These are phyloP conservation scores for Xylaria venustula DNA, from an alignment of 495 filamentous ascomycete genomes.

Conservation along the genomic window DNA sequence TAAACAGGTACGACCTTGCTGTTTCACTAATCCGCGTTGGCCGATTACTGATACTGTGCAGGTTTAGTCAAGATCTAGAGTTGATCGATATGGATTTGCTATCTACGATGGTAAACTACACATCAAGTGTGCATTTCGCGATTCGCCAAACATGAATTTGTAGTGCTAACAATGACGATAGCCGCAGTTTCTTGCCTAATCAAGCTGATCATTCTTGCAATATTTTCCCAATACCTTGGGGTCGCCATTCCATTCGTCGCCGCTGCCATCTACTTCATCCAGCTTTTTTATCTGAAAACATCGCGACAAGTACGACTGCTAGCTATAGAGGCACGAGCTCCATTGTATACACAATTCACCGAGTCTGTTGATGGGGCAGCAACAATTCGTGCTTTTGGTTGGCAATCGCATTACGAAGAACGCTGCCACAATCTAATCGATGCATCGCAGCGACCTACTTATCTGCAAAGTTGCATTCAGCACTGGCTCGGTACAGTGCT, in stretches of 20 bases:
- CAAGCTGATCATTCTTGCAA: constrained; percentile 19
- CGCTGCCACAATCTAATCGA: constrained; percentile 40
- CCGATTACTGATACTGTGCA: too few species aligned
- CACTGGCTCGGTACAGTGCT: constrained; percentile 42
- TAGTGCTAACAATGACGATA: too few species aligned
- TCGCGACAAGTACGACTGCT: constrained; percentile 55
- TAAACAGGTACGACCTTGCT: too few species aligned
- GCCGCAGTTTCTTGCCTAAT: too few species aligned
- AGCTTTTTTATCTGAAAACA: constrained; percentile 61
- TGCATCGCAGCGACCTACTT: constrained; percentile 41
- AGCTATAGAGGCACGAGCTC: constrained; percentile 25
- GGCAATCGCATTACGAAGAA: constrained; percentile 37
- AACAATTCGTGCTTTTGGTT: constrained; percentile 45
- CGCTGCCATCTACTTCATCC: constrained; percentile 48
- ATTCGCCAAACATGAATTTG: too few species aligned
- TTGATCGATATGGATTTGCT: too few species aligned
- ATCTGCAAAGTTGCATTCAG: constrained; percentile 46
- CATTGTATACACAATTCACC: constrained; percentile 37
- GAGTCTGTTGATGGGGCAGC: constrained; percentile 39
- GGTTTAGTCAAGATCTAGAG: too few species aligned
- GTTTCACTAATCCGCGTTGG: too few species aligned
- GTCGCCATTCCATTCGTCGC: constrained; percentile 20
- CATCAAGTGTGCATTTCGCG: too few species aligned
- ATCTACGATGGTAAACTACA: too few species aligned
- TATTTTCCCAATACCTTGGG: constrained; percentile 28